Percentiles rank a stretch among this genome's conserved stretches.
Conservation (phyloP, 805 yeast genomes). For the Candida tallmaniae region DNA sequence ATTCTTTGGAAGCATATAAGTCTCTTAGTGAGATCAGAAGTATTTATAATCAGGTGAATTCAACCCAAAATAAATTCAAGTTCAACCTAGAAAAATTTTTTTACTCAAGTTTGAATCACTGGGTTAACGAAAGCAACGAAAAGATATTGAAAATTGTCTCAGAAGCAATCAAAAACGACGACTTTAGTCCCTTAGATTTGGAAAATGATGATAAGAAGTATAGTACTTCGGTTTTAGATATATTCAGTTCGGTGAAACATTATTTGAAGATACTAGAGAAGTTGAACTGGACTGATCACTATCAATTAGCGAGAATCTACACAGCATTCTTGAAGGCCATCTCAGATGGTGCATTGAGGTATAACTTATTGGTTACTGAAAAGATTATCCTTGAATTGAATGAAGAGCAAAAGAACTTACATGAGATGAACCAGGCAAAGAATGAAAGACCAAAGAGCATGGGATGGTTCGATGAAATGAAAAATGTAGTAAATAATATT, state of each 20-base stretch:
- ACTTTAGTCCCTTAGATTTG: conserved; percentile 47
- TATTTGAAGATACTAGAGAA: conserved; percentile 52
- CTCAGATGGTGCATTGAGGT: conserved; percentile 53
- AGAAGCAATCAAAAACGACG: conserved; percentile 56
- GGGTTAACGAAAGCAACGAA: conserved; percentile 43
- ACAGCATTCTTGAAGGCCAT: conserved; percentile 60
- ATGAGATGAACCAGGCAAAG: conserved; percentile 14
- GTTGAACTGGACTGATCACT: conserved; percentile 62
- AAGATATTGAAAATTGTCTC: conserved; percentile 46
- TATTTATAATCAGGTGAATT: conserved; percentile 45
- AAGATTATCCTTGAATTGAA: conserved; percentile 41
- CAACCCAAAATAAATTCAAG: conserved; percentile 37
- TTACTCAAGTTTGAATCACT: conserved; percentile 31
- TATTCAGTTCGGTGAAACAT: conserved; percentile 59
- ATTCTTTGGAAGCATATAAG: conserved; percentile 54
- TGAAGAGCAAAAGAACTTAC: conserved; percentile 18
- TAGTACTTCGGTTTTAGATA: conserved; percentile 64
- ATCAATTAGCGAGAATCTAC: conserved; percentile 57
- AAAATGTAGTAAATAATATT: conserved; percentile 42
- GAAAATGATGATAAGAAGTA: conserved; percentile 35
- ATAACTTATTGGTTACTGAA: conserved; percentile 38
- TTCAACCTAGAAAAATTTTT: conserved; percentile 57
- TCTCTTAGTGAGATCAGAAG: conserved; percentile 49
- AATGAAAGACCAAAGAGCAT: conserved; percentile 15
- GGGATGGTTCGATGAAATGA: conserved; percentile 51